Percentiles rank a stretch among this genome's conserved stretches.
Conservation (phyloP, 805 yeast species). For the Candida vaughaniae region DNA sequence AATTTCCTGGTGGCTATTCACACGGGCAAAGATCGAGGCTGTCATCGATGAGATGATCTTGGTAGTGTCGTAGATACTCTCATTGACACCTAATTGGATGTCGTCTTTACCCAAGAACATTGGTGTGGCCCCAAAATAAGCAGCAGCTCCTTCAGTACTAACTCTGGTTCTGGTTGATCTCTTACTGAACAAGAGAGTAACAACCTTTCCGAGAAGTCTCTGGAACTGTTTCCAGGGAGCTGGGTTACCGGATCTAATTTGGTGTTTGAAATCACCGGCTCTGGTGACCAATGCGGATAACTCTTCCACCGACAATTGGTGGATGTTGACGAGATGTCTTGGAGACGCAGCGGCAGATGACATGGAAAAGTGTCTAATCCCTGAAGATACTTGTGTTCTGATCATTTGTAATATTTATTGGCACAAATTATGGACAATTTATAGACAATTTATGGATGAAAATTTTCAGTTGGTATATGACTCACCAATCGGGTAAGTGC, state of each 20-base stretch:
- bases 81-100: conserved; percentile 95
- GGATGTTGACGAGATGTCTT: conserved; percentile 80
- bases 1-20: conserved; percentile 80
- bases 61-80: conserved; percentile 84
- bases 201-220: conserved; percentile 74
- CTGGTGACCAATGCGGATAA: conserved; percentile 67
- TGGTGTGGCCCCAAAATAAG: conserved; percentile 92
- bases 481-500: conserved; percentile 20
- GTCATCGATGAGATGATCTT: conserved; percentile 93
- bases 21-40: conserved; percentile 96
- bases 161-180: conserved; percentile 95
- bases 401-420: no score
- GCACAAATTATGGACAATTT: background rate
- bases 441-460: background rate
- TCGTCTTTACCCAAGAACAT: conserved; percentile 96
- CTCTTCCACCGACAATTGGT: conserved; percentile 73
- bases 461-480: conserved; percentile 11
- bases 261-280: conserved; percentile 66
- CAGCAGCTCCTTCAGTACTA: conserved; percentile 91
- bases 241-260: conserved; percentile 54
- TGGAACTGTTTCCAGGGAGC: conserved; percentile 37
- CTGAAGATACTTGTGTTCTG: conserved; percentile 6
- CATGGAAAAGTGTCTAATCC: conserved; percentile 7
- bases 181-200: conserved; percentile 82
- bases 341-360: conserved; percentile 20